Evolutionary conservation across 164 flowering plant genomes (phyloP).

Genomic region (Buxus sempervirens): DNA sequence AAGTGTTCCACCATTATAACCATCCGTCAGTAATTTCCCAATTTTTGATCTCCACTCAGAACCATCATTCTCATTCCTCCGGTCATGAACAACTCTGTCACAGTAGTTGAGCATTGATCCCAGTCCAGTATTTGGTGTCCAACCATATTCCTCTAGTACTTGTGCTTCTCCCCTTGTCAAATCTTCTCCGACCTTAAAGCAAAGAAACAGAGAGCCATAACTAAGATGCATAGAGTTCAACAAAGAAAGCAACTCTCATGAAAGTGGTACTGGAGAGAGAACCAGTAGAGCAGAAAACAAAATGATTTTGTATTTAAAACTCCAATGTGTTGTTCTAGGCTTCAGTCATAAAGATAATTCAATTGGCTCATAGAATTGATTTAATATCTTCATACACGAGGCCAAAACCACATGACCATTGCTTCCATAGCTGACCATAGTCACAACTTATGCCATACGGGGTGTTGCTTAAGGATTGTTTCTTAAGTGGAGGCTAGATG

Average conservation of each 20-base stretch:
- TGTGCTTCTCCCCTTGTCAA: conserved; percentile 77
- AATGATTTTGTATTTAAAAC: not conserved
- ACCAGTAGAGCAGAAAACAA: not conserved
- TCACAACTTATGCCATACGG: no score
- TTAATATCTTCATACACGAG: no score
- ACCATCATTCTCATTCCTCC: conserved; percentile 48
- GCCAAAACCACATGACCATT: no score
- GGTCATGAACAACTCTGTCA: conserved; percentile 82
- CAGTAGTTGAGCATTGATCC: conserved; percentile 91
- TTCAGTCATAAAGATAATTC: no score
- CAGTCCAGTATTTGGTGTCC: conserved; percentile 72
- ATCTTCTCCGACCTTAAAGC: conserved; percentile 80
- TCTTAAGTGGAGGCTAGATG: no score
- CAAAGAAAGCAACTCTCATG: not conserved
- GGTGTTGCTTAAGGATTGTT: no score
- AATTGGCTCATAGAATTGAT: no score
- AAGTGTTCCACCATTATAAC: conserved; percentile 62
- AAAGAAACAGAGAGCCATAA: not conserved
- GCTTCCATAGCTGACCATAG: no score
- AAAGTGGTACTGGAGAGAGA: not conserved
- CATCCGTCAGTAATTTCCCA: conserved; percentile 64
- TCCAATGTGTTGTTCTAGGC: not conserved
- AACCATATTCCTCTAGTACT: conserved; percentile 75
- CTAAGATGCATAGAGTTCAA: not conserved
- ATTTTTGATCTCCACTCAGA: conserved; percentile 87